Percentiles rank a stretch among this genome's conserved stretches.
These are phyloP conservation scores for Cyberlindnera euphorbiae DNA, from an alignment of 805 yeast species.

Conservation along the genomic window DNA sequence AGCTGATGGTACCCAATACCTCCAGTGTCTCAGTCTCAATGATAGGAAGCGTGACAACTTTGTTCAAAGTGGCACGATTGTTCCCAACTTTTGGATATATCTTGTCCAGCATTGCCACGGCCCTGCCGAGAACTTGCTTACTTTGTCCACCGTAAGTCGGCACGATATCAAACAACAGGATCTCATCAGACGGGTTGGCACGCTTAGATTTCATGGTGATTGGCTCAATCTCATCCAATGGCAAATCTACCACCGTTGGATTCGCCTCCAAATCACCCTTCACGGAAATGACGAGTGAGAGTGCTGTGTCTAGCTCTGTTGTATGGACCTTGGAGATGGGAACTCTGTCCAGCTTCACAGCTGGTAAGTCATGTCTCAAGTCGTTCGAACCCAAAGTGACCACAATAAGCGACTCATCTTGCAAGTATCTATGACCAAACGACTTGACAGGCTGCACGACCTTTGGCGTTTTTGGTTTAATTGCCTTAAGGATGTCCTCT, in stretches of 20 bases:
- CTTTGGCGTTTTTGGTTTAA: slow-evolving; percentile 19
- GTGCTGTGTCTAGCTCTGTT: slow-evolving; percentile 86
- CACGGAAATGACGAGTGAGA: slow-evolving; percentile 61
- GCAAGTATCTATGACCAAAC: slow-evolving; percentile 75
- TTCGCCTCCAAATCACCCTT: slow-evolving; percentile 30
- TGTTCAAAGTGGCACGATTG: slow-evolving; percentile 61
- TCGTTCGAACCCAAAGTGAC: slow-evolving; percentile 88
- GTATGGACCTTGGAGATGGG: slow-evolving; percentile 70
- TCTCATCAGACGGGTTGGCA: slow-evolving; percentile 45
- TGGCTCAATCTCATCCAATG: slow-evolving; percentile 75
- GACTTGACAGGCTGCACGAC: slow-evolving; percentile 60
- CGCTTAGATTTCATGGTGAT: slow-evolving; percentile 61
- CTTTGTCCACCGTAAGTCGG: slow-evolving; percentile 70
- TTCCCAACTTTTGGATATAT: slow-evolving; percentile 65
- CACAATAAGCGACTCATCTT: slow-evolving; percentile 63
- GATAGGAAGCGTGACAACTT: slow-evolving; percentile 66
- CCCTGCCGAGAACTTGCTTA: slow-evolving; percentile 67
- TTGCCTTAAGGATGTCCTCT: slow-evolving; percentile 16
- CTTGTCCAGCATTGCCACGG: slow-evolving; percentile 64
- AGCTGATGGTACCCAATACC: slow-evolving; percentile 69
- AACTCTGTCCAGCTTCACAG: slow-evolving; percentile 67
- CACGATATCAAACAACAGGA: slow-evolving; percentile 76
- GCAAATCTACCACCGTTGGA: slow-evolving; percentile 68
- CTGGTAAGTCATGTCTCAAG: slow-evolving; percentile 49
- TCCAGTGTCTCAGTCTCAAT: slow-evolving; percentile 68